Conservation (phyloP, 169 alveolate species). For the Plasmodium cynomolgi region DNA sequence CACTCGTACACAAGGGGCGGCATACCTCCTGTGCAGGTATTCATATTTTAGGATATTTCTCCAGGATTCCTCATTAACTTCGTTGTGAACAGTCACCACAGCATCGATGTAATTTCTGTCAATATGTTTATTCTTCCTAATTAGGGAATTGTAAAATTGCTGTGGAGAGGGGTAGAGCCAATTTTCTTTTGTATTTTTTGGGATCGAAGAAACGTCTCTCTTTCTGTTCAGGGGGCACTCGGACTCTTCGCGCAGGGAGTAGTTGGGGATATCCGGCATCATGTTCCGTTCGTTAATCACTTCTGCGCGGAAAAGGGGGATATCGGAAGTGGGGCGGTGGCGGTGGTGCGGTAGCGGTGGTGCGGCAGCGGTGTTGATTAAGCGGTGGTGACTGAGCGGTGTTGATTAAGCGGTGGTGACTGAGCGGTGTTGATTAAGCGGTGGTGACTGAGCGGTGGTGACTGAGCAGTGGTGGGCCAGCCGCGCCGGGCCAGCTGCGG, state of each 20-base stretch:
- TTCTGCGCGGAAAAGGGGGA: background rate
- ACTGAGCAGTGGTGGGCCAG: background rate
- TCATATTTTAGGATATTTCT: conserved; percentile 85
- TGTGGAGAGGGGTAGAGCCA: conserved; percentile 91
- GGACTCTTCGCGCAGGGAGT: conserved; percentile 8
- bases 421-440: background rate
- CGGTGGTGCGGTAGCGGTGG: background rate
- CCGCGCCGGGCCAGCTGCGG: background rate
- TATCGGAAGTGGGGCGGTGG: background rate
- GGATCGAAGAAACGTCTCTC: conserved; percentile 55
- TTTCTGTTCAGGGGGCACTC: conserved; percentile 21
- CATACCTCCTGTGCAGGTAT: conserved; percentile 77
- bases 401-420: background rate
- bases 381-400: background rate
- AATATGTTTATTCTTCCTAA: conserved; percentile 79
- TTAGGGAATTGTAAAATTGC: conserved; percentile 88
- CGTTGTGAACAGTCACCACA: conserved; percentile 87
- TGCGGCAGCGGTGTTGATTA: background rate
- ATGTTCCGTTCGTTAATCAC: conserved; percentile 56
- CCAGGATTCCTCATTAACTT: conserved; percentile 89
- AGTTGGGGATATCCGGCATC: conserved; percentile 68
- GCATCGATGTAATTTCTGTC: conserved; percentile 82
- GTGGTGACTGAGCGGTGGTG: background rate
- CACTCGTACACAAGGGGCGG: background rate
- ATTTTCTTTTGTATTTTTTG: conserved; percentile 53